A percentile compares a stretch with the other conserved stretches of the same genome.
Conservation (phyloP, 768 basidiomycete species). For the Boletus edulis region DNA sequence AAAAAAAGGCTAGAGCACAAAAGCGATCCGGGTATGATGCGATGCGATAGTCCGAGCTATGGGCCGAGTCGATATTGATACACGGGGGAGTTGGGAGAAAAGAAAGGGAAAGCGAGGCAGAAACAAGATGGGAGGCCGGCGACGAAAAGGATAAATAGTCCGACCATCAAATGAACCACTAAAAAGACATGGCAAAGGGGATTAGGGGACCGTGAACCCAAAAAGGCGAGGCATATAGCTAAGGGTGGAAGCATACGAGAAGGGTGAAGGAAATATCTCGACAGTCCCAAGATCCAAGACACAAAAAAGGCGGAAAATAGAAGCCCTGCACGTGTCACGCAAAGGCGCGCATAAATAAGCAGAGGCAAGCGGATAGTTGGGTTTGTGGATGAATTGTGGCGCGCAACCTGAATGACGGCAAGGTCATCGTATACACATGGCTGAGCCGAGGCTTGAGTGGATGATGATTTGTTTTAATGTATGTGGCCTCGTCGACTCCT, state of each 20-base stretch:
- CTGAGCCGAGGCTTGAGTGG: slow-evolving; percentile 25
- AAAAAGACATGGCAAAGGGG: slow-evolving; percentile 26
- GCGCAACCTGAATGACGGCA: slow-evolving; percentile 24
- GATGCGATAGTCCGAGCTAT: slow-evolving; percentile 31
- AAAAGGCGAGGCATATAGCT: slow-evolving; percentile 19
- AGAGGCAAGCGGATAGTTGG: slow-evolving; percentile 22
- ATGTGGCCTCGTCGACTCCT: slow-evolving; percentile 33
- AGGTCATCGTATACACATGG: slow-evolving; percentile 32
- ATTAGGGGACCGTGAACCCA: slow-evolving; percentile 25
- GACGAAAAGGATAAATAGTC: slow-evolving; percentile 20
- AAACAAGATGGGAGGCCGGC: slow-evolving; percentile 1
- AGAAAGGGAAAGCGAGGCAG: neutral
- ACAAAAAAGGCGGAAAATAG: slow-evolving; percentile 33
- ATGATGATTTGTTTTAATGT: slow-evolving; percentile 24
- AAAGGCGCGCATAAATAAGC: slow-evolving; percentile 34
- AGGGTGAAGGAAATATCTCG: slow-evolving; percentile 21
- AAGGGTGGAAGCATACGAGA: slow-evolving; percentile 13
- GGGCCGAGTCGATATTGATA: slow-evolving; percentile 35
- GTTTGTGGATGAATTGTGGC: slow-evolving; percentile 17
- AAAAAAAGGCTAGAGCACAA: slow-evolving; percentile 24
- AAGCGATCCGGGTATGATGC: slow-evolving; percentile 27
- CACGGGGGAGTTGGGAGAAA: slow-evolving; percentile 9
- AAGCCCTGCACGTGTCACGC: slow-evolving; percentile 22
- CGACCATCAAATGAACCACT: slow-evolving; percentile 19
- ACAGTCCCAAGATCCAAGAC: slow-evolving; percentile 42